These are phyloP conservation scores for Trichoderma virens DNA, from an alignment of 495 filamentous ascomycete genomes.

Conservation along the genomic window DNA sequence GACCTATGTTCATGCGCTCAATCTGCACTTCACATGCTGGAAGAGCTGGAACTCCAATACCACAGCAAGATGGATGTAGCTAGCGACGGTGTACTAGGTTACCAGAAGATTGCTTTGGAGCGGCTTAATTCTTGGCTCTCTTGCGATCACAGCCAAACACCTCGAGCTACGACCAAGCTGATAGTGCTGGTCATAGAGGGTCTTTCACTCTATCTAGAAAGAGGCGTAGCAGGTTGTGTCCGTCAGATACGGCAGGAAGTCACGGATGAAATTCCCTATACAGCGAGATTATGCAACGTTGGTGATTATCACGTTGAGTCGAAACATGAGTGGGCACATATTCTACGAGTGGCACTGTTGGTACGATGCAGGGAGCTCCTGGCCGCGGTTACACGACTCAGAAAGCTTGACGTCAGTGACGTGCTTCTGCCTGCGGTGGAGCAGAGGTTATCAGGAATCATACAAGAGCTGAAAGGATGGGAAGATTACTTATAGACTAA, in stretches of 20 bases:
- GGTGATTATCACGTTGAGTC: neutral
- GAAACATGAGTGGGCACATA: conserved; percentile 2
- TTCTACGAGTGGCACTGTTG: neutral
- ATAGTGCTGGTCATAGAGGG: neutral
- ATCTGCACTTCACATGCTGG: neutral
- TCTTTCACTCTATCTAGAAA: neutral
- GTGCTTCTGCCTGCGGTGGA: neutral
- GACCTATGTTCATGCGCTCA: neutral
- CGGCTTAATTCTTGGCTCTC: neutral
- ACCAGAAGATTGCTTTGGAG: neutral
- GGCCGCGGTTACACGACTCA: neutral
- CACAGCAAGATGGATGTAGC: neutral
- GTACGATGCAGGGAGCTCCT: neutral
- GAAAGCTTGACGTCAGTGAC: neutral
- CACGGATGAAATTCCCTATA: neutral
- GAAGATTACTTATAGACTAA: neutral
- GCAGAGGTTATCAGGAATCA: neutral
- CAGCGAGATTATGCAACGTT: neutral
- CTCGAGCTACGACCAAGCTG: neutral
- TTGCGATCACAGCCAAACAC: neutral
- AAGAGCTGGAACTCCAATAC: neutral
- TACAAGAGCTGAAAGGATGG: neutral
- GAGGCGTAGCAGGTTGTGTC: neutral
- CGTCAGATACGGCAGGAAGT: neutral
- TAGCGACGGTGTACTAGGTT: neutral